Percentiles rank a stretch among this genome's conserved stretches.
These are phyloP conservation scores for Teratosphaeria viscida DNA, from an alignment of 2,329 filamentous ascomycete species.

Conservation along the genomic window DNA sequence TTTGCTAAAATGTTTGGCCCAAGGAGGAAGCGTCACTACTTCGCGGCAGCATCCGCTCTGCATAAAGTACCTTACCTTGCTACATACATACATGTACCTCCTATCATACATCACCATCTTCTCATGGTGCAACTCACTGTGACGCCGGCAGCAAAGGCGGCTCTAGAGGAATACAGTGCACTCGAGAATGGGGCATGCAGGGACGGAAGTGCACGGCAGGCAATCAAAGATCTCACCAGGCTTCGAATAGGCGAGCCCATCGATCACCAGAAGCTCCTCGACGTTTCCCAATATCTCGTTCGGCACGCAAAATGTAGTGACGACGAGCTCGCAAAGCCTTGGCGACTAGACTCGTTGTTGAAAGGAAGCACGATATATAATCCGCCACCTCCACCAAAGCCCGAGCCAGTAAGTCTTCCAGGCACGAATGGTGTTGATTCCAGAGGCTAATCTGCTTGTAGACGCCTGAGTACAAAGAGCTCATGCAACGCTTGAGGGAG, in stretches of 20 bases:
- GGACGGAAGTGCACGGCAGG: conserved; percentile 2
- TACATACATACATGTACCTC: neutral
- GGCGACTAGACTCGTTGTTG: conserved; percentile 59
- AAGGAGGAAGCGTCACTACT: neutral
- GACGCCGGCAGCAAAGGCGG: conserved; percentile 57
- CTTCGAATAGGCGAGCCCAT: conserved; percentile 53
- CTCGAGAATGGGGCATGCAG: conserved; percentile 4
- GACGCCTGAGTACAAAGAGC: conserved; percentile 70
- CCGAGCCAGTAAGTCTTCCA: conserved; percentile 53
- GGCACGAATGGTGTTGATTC: neutral
- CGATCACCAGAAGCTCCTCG: conserved; percentile 58
- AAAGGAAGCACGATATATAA: conserved; percentile 61
- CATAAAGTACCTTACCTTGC: neutral
- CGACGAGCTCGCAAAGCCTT: conserved; percentile 14
- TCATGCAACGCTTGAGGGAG: conserved; percentile 75
- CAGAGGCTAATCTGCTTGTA: conserved; percentile 27
- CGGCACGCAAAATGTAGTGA: conserved; percentile 9
- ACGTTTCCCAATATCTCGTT: conserved; percentile 48
- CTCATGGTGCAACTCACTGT: conserved; percentile 70
- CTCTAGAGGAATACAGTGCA: conserved; percentile 33
- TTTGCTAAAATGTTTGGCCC: neutral
- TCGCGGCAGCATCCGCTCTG: neutral
- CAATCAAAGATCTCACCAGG: conserved; percentile 6
- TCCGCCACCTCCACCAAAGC: conserved; percentile 70
- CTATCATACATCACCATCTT: neutral